Evolutionary conservation across 2,329 filamentous ascomycete species (phyloP), one percentile per base, ranked within the genome.

Genomic region (Clathrospora elynae): DNA sequence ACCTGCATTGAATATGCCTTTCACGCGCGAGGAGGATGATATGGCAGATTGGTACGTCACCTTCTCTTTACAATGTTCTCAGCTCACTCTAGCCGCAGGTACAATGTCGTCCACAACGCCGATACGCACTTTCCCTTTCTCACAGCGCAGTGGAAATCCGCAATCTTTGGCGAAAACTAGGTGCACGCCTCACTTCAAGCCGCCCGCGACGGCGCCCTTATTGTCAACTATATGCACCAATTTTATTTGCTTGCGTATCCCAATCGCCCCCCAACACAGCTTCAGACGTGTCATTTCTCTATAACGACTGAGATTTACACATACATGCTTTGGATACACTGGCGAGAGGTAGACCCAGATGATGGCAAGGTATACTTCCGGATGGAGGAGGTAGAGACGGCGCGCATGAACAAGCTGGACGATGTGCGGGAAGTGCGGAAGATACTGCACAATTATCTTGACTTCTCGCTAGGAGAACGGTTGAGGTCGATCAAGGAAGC

Each of bases 201-300:
- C 31, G 46, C 49, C 22, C 49, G 52, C 41, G 43, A 53, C 30
- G 46, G 49, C 16, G 36, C 49, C 26, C 39, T 46, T 29, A 49
- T 55, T 14, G 46, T 55, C 22, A 53, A 51, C 36, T 51, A 51
- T 37, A 42, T 53, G 40, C 41, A 51, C 41, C 14, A 51, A 5
- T 53, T 56, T 33, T 51, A 53, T 28, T 34, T 28, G 31, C 34
- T 42, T 45, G 47, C 50, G 18, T 51, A 51, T 35, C 44, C 50
- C 24, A 19, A 44, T 26, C 47, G 42, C 32, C 6, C 14, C 19
- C 46, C 49, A 10, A 42, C 46, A 19, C 49, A 45, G 17, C 39
- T 56, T 31, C 36, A 56, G 14, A 53, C 44, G 28, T 51, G 35
- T n/a, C 39, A 53, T 44, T 33, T 50, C 42, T 53, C 39, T 13